Evolutionary conservation across 2,329 filamentous ascomycete species (phyloP).

Genomic region (Venturia asperata): DNA sequence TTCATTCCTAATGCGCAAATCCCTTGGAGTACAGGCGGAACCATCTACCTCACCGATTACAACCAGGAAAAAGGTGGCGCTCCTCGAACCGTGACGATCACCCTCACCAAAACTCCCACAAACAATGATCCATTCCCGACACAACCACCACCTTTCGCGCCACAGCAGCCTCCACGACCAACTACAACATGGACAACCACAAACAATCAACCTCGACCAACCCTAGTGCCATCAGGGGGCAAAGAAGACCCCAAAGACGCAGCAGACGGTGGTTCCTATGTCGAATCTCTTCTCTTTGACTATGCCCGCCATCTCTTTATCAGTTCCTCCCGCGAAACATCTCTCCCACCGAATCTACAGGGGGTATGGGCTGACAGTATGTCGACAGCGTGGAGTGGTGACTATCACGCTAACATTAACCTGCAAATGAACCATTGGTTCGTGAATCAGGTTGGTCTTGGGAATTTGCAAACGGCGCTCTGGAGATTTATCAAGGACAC

Average conservation of each 20-base stretch:
- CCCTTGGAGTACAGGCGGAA: constrained; percentile 13
- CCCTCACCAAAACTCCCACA: constrained; percentile 8
- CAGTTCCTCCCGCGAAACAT: constrained; percentile 44
- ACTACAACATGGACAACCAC: neutral
- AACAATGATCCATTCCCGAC: neutral
- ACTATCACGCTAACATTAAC: constrained; percentile 55
- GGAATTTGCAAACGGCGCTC: constrained; percentile 39
- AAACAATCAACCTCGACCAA: neutral
- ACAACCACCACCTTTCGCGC: neutral
- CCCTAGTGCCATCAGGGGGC: neutral
- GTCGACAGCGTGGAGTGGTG: constrained; percentile 44
- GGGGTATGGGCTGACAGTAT: constrained; percentile 48
- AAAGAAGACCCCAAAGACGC: constrained; percentile 2
- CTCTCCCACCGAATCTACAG: constrained; percentile 51
- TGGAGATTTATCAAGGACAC: constrained; percentile 50
- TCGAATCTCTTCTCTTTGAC: constrained; percentile 49
- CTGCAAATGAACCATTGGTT: constrained; percentile 57
- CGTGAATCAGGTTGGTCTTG: constrained; percentile 47
- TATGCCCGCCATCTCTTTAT: constrained; percentile 50
- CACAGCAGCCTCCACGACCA: neutral
- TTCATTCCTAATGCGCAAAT: neutral
- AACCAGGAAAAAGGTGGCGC: neutral
- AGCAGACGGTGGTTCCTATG: constrained; percentile 40
- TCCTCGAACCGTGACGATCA: constrained; percentile 4
- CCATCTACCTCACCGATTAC: neutral